phyloP scores from a whole-genome alignment of 2,329 filamentous ascomycete species.

The Arachnopeziza araneosa region DNA sequence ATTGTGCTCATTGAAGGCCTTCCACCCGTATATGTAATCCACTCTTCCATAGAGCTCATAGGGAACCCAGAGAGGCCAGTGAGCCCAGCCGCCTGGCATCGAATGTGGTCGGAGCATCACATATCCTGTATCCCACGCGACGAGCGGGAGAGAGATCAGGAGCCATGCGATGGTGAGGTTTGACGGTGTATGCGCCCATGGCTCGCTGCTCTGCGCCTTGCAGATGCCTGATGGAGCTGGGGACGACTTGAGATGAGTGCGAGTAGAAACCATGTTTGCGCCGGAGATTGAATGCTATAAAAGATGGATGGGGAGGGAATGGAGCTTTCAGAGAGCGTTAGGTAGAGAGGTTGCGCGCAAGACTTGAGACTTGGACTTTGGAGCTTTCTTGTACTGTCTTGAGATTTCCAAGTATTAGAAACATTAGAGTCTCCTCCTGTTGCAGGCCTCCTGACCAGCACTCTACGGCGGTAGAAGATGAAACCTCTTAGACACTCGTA shows the following conservation, averaged over 20 bases:
- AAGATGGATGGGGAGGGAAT: neutral
- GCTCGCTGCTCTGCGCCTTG: conserved; percentile 13
- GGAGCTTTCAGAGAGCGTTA: neutral
- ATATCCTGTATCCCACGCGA: conserved; percentile 62
- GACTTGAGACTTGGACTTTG: neutral
- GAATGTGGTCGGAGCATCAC: conserved; percentile 60
- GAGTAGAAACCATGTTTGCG: conserved; percentile 48
- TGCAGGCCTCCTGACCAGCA: neutral
- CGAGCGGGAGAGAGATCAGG: conserved; percentile 54
- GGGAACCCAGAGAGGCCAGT: conserved; percentile 57
- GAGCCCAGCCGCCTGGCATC: conserved; percentile 59
- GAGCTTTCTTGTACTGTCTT: neutral
- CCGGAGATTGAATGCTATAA: neutral
- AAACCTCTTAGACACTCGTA: neutral
- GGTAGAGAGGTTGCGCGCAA: neutral
- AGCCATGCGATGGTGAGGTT: conserved; percentile 57
- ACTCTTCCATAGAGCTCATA: conserved; percentile 62
- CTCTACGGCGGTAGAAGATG: neutral
- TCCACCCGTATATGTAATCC: conserved; percentile 63
- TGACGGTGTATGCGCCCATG: conserved; percentile 56
- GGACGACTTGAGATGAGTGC: conserved; percentile 47
- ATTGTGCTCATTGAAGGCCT: conserved; percentile 52
- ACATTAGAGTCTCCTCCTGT: neutral
- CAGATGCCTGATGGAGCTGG: conserved; percentile 26
- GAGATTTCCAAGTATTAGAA: neutral